Conservation (phyloP, 805 yeast genomes). For the Jamesozyma piceae region DNA sequence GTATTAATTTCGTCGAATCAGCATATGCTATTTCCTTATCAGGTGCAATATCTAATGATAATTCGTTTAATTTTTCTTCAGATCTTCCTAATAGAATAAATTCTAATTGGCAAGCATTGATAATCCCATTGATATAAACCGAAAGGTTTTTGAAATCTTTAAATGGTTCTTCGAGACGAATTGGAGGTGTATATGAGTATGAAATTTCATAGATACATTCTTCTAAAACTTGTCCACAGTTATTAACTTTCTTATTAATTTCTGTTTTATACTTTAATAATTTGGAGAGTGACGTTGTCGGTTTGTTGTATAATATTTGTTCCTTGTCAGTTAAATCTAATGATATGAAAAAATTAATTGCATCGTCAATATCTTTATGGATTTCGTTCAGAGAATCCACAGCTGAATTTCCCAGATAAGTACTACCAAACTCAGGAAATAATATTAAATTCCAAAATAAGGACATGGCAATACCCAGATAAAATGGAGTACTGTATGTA, state of each 20-base stretch:
- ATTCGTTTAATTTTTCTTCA: constrained; percentile 8
- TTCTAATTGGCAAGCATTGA: constrained; percentile 42
- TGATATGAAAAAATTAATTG: constrained; percentile 34
- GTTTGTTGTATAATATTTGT: constrained; percentile 12
- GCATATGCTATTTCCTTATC: constrained; percentile 33
- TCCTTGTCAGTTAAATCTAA: constrained; percentile 8
- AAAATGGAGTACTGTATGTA: constrained; percentile 36
- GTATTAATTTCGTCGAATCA: constrained; percentile 26
- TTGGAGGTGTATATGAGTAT: constrained; percentile 39
- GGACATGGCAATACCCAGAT: constrained; percentile 38
- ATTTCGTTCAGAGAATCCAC: constrained; percentile 34
- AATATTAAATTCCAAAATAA: constrained; percentile 35
- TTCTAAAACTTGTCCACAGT: constrained; percentile 33
- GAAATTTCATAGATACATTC: constrained; percentile 44
- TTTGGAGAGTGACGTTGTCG: constrained; percentile 25
- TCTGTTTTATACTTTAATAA: constrained; percentile 29
- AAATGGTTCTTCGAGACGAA: constrained; percentile 31
- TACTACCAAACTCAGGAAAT: constrained; percentile 46
- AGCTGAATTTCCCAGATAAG: constrained; percentile 38
- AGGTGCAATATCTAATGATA: constrained; percentile 12
- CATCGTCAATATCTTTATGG: constrained; percentile 32
- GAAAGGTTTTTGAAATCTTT: constrained; percentile 28
- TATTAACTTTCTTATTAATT: constrained; percentile 28
- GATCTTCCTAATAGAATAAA: constrained; percentile 29
- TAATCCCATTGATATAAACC: constrained; percentile 33